Base-by-base conservation (phyloP, 2,329 filamentous ascomycete species). In the Xylariaceae sp. region DNA sequence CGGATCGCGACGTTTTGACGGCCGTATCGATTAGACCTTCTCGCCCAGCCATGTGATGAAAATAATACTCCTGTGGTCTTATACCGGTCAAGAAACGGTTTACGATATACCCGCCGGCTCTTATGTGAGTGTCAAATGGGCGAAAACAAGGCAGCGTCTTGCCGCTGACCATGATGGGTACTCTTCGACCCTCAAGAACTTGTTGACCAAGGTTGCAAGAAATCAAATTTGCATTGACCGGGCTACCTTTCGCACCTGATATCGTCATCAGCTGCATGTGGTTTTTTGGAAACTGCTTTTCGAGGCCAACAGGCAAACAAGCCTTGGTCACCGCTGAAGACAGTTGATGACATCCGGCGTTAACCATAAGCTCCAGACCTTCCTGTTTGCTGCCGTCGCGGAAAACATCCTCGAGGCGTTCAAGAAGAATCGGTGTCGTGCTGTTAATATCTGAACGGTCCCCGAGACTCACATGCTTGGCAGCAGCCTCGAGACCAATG, bases 231-330 rank as follows among this genome's bases (percentile, higher is more conserved):
- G 95, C 95, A 72, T 99, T 99, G 75, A 99, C 95, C 68, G 85
- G 81, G 52, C 86, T 90, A 72, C 95, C 95, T 78, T 99, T 99
- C 48, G 95, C 95, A 74, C 95, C 95, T 54, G 95, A 97, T 12
- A 89, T 90, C 19, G 95, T 99, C 95, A 99, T 99, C 64, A 91
- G 87, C 80, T 99, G 95, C 94, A 99, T 99, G 76, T 98, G 94
- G 71, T 99, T 99, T 71, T 89, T 89, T 1, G 95, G 95, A 75
- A 99, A 99, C 6, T 90, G 86, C 76, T 98, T 99, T 68, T 91
- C 87, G 24, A 99, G 84, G 37, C 91, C 92, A 17, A 79, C 76
- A 0, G 95, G 95, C 64, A 99, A 82, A 74, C 92, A 96, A 2
- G 85, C 84, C 43, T 81, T 81, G 8, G 93, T 96, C 40, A 98